Conservation (phyloP, 352 stramenopile genomes). For the Phytophthora pseudosyringae region DNA sequence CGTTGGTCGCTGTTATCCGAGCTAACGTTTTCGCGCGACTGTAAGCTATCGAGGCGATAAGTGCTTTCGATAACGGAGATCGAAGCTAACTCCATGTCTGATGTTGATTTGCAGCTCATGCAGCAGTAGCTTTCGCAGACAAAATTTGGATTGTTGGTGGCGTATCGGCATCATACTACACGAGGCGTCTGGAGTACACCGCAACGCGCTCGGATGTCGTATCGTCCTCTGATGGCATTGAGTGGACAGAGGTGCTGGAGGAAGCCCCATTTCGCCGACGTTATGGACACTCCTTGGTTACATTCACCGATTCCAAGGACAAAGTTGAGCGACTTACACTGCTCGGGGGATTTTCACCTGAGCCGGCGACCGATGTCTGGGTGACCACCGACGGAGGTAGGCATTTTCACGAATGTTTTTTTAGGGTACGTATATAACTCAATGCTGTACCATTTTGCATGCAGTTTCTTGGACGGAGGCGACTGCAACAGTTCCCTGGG, state of each 20-base stretch:
- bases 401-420: neutral
- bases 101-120: conserved; percentile 52
- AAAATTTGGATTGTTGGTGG: conserved; percentile 80
- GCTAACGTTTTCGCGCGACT: conserved; percentile 75
- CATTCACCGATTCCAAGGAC: conserved; percentile 64
- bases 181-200: conserved; percentile 71
- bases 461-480: conserved; percentile 58
- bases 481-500: conserved; percentile 45
- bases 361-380: conserved; percentile 81
- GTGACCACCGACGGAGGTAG: conserved; percentile 67
- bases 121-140: conserved; percentile 58
- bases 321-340: conserved; percentile 61
- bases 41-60: conserved; percentile 27
- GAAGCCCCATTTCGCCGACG: conserved; percentile 76
- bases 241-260: conserved; percentile 72
- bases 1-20: conserved; percentile 60
- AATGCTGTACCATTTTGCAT: neutral
- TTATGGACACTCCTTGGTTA: conserved; percentile 73
- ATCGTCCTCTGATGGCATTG: conserved; percentile 57
- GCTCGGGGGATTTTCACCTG: conserved; percentile 76
- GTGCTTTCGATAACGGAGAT: neutral
- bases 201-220: conserved; percentile 73
- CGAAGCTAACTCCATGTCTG: neutral
- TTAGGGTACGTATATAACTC: neutral
- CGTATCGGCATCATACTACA: conserved; percentile 80